Base-by-base conservation (phyloP, 345 rosid species). In the Eucalyptus regnans region DNA sequence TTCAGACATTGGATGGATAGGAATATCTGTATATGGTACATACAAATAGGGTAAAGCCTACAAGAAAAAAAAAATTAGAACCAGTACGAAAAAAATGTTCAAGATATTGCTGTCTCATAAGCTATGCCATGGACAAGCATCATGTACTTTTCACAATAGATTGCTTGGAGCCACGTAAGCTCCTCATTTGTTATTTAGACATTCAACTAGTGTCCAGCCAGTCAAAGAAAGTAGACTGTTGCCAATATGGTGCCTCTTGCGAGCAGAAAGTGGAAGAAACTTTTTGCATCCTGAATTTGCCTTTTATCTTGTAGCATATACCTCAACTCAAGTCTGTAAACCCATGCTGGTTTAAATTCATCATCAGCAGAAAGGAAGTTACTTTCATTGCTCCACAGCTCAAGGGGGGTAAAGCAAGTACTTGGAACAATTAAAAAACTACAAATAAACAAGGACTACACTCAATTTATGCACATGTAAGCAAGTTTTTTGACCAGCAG, bases 401-500 rank as follows among this genome's bases (percentile, higher is more conserved):
- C 41, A 7, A 12, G 33, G 68, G 8, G 17, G 37, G 71, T 13
- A 3, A 8, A 62, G 68, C 68, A 62, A 6, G 60, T 51, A 27
- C 88, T 62, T 51, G 83, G 31, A 89, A 15, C n/a, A 88, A 51
- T 33, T 64, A 88, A 56, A 92, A 68, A 68, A 17, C 44, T 68
- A 54, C 87, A 50, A 86, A 86, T 86, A 29, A 86, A 17, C 13
- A 68, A 18, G 81, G 81, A 68, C 23, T 68, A 46, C 15, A 52
- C 80, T 91, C 91, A 97, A 99, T 86, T 94, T 90, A 91, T 96
- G 99, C 92, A 96, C 90, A 88, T 97, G 99, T 93, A 96, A 92
- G 92, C 99, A 97, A 87, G 98, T 94, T 93, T 97, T 97, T 91
- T 97, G 98, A 89, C 97, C 99, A 87, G 96, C 93, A 50, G 98